These are phyloP conservation scores for Physcia stellaris DNA, from an alignment of 495 filamentous ascomycete genomes.

Conservation along the genomic window DNA sequence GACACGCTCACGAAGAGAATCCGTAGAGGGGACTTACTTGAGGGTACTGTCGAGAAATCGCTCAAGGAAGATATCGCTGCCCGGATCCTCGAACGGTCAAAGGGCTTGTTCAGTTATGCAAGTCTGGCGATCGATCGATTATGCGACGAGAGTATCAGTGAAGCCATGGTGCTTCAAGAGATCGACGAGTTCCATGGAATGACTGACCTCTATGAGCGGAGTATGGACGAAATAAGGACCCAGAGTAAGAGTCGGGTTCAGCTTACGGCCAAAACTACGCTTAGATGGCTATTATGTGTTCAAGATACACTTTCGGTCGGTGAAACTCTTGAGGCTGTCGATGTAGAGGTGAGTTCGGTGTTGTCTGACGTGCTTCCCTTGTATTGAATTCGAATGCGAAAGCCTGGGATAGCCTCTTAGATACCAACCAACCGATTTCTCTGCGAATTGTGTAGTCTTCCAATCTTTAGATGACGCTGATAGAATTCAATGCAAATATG, in stretches of 20 bases:
- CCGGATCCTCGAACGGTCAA: conserved; percentile 3
- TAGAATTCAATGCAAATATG: too few species aligned
- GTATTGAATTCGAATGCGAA: too few species aligned
- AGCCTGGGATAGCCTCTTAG: too few species aligned
- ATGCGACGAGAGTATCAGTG: conserved; percentile 2
- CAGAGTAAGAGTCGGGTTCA: not conserved
- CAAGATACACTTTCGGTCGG: not conserved
- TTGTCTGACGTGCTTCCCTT: too few species aligned
- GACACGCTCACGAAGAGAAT: not conserved
- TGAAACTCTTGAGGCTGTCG: not conserved
- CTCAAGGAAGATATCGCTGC: conserved; percentile 1
- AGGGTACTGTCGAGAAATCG: not conserved
- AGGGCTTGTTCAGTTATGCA: conserved; percentile 3
- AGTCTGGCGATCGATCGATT: conserved; percentile 1
- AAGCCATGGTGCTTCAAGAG: conserved; percentile 2
- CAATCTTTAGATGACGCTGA: too few species aligned
- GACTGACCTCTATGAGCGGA: conserved; percentile 1
- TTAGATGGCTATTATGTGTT: conserved; percentile 5
- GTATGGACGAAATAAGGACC: conserved; percentile 4
- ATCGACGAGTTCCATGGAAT: conserved; percentile 1
- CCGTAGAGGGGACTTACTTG: conserved; percentile 2
- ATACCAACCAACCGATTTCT: too few species aligned
- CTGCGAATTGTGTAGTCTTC: too few species aligned
- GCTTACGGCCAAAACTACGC: conserved; percentile 1
- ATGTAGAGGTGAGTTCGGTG: too few species aligned